Base-by-base conservation (phyloP, 2,329 filamentous ascomycete species). In the Parascedosporium putredinis region DNA sequence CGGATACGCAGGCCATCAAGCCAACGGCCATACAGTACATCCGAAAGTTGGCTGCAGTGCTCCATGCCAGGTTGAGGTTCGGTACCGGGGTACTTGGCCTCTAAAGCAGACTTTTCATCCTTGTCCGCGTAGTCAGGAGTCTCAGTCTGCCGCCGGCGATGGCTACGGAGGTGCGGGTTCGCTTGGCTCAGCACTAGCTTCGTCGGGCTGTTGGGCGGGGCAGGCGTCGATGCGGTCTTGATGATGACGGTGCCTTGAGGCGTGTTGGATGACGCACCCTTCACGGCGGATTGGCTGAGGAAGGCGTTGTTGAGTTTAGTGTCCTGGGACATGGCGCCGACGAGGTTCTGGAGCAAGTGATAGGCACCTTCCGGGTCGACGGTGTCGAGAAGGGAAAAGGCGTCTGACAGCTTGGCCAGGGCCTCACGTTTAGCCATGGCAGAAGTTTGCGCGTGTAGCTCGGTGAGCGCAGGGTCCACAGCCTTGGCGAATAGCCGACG, bases 11-110 rank as follows among this genome's bases (percentile, higher is more conserved):
- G 70, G 2, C 88, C 89, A 52, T 94, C 87, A 2, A 84, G 81
- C 93, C 93, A 98, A 40, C 91, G 79, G 14, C 83, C 81, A 67
- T 96, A 97, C 18, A 98, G 76, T 18, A 95, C 87, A 63, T 96
- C 89, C 1, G 87, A 88, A 33, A 97, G 74, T 62, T 95, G 81
- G 61, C 88, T 88, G 56, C 85, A 86, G 66, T 96, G 91, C 65
- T 96, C 90, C 87, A 96, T 91, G 2, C 89, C 91, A 1, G 81
- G 76, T 44, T 68, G 67, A 2, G 75, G 61, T 48, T 75, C 69
- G 34, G 74, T 72, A 1, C 76, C 76, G 1, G 77, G 78, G 49
- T 76, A 79, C 57, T 72, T 77, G 14, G 71, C 66, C 56, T 76
- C 72, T 8, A 78, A 55, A 2, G 67, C 64, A 22, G 68, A 62